phyloP scores from a whole-genome alignment of 805 yeast species.

The Kodamaea neixiangensis region DNA sequence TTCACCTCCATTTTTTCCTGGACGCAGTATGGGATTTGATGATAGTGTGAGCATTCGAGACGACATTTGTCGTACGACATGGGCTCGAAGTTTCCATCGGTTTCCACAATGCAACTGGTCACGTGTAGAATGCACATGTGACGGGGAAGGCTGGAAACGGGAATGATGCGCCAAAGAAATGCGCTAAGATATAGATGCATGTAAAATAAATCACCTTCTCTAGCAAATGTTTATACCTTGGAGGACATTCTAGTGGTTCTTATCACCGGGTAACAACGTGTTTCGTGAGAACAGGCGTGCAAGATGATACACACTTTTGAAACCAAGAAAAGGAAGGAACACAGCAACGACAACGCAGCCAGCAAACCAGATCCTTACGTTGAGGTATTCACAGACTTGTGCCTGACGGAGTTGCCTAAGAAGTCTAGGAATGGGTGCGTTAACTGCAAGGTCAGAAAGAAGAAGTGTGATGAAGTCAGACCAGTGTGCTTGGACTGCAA shows the following conservation, averaged over 20 bases:
- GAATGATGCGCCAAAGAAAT: no score
- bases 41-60: slow-evolving; percentile 2
- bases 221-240: no score
- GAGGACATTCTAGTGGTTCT: neutral
- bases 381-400: slow-evolving; percentile 3
- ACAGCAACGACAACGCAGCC: neutral
- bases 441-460: slow-evolving; percentile 67
- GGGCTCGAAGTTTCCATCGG: neutral
- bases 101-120: neutral
- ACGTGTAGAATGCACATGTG: neutral
- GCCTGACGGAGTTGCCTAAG: slow-evolving; percentile 17
- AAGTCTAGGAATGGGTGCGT: slow-evolving; percentile 64
- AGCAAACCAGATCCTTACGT: neutral
- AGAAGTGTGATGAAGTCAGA: slow-evolving; percentile 52
- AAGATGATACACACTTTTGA: neutral
- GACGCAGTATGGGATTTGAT: slow-evolving; percentile 4
- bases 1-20: slow-evolving; percentile 9
- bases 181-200: no score
- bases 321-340: neutral
- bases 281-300: neutral
- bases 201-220: no score
- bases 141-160: no score
- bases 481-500: slow-evolving; percentile 55
- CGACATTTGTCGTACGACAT: slow-evolving; percentile 1
- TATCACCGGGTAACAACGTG: neutral